phyloP scores from a whole-genome alignment of 2,329 filamentous ascomycete genomes.

The Triangularia setosa region DNA sequence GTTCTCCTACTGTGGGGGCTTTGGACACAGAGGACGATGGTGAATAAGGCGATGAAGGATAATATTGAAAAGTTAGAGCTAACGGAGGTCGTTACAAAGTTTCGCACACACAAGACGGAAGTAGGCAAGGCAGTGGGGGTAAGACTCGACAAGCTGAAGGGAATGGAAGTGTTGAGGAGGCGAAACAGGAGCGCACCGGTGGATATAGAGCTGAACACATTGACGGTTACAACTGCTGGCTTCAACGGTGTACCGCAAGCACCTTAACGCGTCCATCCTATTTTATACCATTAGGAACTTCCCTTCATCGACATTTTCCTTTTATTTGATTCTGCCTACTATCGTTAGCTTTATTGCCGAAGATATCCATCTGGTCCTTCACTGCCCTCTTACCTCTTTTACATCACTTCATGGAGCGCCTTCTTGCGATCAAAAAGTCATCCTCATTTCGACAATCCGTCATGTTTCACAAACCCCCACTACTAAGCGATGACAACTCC shows the following conservation, averaged over 20 bases:
- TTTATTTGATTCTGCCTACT: too few relatives aligned
- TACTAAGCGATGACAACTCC: constrained; percentile 6
- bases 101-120: neutral
- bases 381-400: too few relatives aligned
- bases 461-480: constrained; percentile 5
- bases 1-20: neutral
- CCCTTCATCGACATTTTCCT: too few relatives aligned
- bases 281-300: too few relatives aligned
- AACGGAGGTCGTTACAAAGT: neutral
- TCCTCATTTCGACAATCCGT: too few relatives aligned
- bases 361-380: too few relatives aligned
- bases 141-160: neutral
- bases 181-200: neutral
- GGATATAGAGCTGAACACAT: neutral
- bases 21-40: neutral
- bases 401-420: too few relatives aligned
- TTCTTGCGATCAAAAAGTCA: too few relatives aligned
- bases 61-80: neutral
- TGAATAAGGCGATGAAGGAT: neutral
- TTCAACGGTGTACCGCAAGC: neutral
- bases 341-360: too few relatives aligned
- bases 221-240: neutral
- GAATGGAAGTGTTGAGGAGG: neutral
- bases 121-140: neutral
- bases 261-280: too few relatives aligned